Base-by-base conservation (phyloP, 495 filamentous ascomycete genomes). In the Aspergillus nanangensis region DNA sequence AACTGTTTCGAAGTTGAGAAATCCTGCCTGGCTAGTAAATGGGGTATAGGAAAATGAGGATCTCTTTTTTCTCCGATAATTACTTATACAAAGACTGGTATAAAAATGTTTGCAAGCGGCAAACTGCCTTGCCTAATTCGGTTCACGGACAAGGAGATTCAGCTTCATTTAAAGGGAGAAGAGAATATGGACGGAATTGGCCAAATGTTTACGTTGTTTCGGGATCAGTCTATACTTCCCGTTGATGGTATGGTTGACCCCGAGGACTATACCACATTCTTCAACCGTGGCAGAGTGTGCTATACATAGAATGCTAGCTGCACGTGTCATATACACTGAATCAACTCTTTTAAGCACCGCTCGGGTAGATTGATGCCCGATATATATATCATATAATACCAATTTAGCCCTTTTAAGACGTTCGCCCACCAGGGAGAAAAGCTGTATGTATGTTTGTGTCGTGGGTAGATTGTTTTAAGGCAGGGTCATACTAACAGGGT, bases 61-160 rank as follows among this genome's bases (percentile, higher is more conserved):
- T 57, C 44, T 69, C 1, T 68, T 71, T 39, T 68, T 61, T 14
- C 57, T 69, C 25, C 61, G 66, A 14, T 24, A 63, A 14, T 45
- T 66, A 13, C 54, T 69, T 9, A 54, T 68, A 17, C n/a, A n/a
- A n/a, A n/a, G n/a, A n/a, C n/a, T n/a, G n/a, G n/a, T 18, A 10
- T 5, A n/a, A 46, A 64, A 11, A 27, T 65, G 43, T 52, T 59
- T 27, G 25, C 55, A n/a, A 35, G 18, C 8, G n/a, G 33, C 10
- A 3, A 49, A 23, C 27, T 41, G 2, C 51, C 56, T 27, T 71
- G 65, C 50, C 68, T 61, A 10, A 61, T 71, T 25, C 27, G 36
- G 3, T 67, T 71, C 38, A 63, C 22, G 3, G 41, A 48, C 13
- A 35, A 64, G 35, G 66, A 70, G 11, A 2, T 65, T 13, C 48